Evolutionary conservation across 208 protist species (phyloP).

Genomic region (Acanthamoeba castellanii): DNA sequence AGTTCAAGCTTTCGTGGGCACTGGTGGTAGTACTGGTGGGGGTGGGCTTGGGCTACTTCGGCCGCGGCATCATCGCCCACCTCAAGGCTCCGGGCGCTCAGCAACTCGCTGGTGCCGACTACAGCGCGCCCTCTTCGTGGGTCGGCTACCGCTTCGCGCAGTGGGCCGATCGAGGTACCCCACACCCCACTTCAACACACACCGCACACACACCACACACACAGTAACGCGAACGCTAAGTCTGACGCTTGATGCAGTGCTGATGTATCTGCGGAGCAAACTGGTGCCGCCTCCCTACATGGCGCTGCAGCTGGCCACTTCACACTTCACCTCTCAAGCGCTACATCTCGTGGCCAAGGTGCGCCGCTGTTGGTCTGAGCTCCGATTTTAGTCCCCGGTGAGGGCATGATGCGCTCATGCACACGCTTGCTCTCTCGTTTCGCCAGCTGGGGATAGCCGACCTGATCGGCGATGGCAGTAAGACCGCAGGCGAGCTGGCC

Average conservation of each 20-base stretch:
- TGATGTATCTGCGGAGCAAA: constrained; percentile 22
- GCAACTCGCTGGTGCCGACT: background rate
- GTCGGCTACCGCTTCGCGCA: background rate
- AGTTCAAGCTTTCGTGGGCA: constrained; percentile 9
- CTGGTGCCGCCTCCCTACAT: constrained; percentile 52
- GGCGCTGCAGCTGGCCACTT: constrained; percentile 58
- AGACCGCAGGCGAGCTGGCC: constrained; percentile 31
- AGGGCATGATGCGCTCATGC: no score
- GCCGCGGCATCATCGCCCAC: background rate
- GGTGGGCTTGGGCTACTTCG: constrained; percentile 7
- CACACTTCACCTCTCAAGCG: constrained; percentile 60
- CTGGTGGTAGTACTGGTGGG: background rate
- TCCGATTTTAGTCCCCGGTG: no score
- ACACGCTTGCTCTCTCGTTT: background rate
- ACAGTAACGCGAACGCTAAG: background rate
- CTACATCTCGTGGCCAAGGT: constrained; percentile 58
- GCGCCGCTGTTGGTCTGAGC: background rate
- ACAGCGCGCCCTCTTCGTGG: constrained; percentile 45
- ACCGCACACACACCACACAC: background rate
- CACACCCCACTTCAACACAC: background rate
- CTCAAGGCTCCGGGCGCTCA: background rate
- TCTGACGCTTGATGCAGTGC: background rate
- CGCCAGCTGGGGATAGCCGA: constrained; percentile 54
- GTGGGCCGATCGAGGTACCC: background rate
- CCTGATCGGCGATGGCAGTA: constrained; percentile 47